Conservation (phyloP, 768 basidiomycete genomes). For the Aureoboletus auriporus region DNA sequence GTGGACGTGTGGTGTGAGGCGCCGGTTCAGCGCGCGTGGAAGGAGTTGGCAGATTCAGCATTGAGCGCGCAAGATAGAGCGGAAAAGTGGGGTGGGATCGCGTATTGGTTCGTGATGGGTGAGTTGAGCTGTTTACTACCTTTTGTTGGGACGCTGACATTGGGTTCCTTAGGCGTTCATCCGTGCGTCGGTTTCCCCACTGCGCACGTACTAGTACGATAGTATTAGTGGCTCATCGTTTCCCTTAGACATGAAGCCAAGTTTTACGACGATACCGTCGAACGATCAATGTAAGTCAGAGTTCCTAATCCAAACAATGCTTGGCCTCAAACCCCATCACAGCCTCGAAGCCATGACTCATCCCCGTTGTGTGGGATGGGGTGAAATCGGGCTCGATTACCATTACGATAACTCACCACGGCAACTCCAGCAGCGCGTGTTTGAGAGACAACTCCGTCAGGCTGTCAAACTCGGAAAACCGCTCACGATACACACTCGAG, state of each 20-base stretch:
- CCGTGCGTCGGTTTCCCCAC: slow-evolving; percentile 44
- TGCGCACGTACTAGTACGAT: no score
- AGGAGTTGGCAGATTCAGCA: slow-evolving; percentile 70
- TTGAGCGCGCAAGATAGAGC: slow-evolving; percentile 43
- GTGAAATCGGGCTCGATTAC: slow-evolving; percentile 86
- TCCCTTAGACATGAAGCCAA: slow-evolving; percentile 63
- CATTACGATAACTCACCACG: slow-evolving; percentile 79
- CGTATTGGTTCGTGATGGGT: slow-evolving; percentile 87
- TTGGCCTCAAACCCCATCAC: background rate
- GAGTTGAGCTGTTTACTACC: slow-evolving; percentile 4
- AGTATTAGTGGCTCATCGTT: background rate
- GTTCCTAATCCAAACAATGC: no score
- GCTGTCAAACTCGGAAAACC: slow-evolving; percentile 72
- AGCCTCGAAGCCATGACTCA: slow-evolving; percentile 75
- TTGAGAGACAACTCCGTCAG: slow-evolving; percentile 61
- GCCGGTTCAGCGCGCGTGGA: slow-evolving; percentile 59
- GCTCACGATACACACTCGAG: slow-evolving; percentile 81
- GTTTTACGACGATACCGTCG: slow-evolving; percentile 62
- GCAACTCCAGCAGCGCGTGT: slow-evolving; percentile 60
- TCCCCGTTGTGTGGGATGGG: slow-evolving; percentile 83
- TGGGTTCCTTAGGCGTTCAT: slow-evolving; percentile 48
- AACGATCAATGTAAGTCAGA: slow-evolving; percentile 56
- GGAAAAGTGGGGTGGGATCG: slow-evolving; percentile 59
- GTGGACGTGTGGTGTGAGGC: slow-evolving; percentile 92
- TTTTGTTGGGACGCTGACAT: no score